Evolutionary conservation across 2,329 filamentous ascomycete species (phyloP).

Genomic region (Pyricularia grisea): DNA sequence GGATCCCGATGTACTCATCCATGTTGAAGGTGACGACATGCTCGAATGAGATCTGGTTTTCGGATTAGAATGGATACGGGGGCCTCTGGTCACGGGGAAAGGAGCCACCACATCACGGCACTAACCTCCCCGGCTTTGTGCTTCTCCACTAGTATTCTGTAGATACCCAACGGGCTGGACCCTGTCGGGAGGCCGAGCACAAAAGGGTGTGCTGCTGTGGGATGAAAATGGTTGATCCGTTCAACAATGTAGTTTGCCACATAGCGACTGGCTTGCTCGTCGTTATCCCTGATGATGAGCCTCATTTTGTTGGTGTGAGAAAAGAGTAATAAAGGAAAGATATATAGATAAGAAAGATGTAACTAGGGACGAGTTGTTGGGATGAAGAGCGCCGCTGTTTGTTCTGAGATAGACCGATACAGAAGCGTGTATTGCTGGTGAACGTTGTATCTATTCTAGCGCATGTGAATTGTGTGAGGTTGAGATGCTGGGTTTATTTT

Average conservation of each 20-base stretch:
- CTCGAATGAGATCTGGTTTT: slow-evolving; percentile 27
- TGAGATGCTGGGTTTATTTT: neutral
- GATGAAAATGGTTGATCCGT: slow-evolving; percentile 58
- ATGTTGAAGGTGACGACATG: slow-evolving; percentile 65
- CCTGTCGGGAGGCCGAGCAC: slow-evolving; percentile 67
- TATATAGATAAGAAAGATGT: neutral
- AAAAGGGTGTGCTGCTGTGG: slow-evolving; percentile 55
- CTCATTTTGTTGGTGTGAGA: slow-evolving; percentile 41
- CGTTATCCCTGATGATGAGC: slow-evolving; percentile 62
- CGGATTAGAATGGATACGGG: neutral
- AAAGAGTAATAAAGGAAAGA: neutral
- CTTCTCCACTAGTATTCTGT: slow-evolving; percentile 55
- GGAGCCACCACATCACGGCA: neutral
- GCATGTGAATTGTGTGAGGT: neutral
- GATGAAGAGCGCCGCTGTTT: neutral
- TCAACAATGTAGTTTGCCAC: slow-evolving; percentile 67
- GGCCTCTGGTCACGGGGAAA: neutral
- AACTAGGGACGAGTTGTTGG: neutral
- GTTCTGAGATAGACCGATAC: neutral
- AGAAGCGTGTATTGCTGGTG: neutral
- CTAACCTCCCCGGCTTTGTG: slow-evolving; percentile 44
- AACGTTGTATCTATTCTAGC: neutral
- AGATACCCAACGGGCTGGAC: slow-evolving; percentile 60
- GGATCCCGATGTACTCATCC: slow-evolving; percentile 68
- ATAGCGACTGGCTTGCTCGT: slow-evolving; percentile 52